phyloP scores from a whole-genome alignment of 257 asterid species.

The Paraleonurus japonicus region DNA sequence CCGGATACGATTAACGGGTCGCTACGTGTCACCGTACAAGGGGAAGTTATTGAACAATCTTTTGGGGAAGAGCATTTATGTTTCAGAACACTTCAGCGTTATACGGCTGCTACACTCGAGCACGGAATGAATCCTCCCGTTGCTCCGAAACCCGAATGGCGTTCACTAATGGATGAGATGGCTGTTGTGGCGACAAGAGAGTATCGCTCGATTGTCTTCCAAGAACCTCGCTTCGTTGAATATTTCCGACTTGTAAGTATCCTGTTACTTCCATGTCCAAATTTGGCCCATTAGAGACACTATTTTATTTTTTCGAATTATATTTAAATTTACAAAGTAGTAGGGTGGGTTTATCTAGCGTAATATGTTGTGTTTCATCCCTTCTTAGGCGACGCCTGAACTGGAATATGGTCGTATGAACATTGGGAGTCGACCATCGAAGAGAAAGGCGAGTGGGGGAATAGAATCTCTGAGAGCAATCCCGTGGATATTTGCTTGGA shows the following conservation, averaged over 20 bases:
- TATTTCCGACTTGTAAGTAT: conserved; percentile 79
- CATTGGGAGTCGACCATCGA: conserved; percentile 88
- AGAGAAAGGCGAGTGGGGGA: conserved; percentile 87
- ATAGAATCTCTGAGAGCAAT: conserved; percentile 87
- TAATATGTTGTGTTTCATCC: neutral
- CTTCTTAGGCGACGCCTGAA: conserved; percentile 81
- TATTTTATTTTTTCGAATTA: too few relatives aligned
- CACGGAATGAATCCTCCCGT: conserved; percentile 84
- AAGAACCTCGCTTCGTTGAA: conserved; percentile 82
- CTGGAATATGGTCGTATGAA: conserved; percentile 88
- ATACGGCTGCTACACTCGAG: conserved; percentile 87
- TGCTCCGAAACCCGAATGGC: conserved; percentile 89
- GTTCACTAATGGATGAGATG: conserved; percentile 79
- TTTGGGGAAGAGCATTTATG: conserved; percentile 88
- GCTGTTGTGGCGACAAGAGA: conserved; percentile 66
- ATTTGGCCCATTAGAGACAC: too few relatives aligned
- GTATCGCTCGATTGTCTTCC: conserved; percentile 73
- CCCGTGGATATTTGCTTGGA: conserved; percentile 96
- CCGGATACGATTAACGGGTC: conserved; percentile 82
- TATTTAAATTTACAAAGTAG: too few relatives aligned
- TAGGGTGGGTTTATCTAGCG: neutral
- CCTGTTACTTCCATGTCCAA: neutral
- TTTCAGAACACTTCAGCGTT: conserved; percentile 83
- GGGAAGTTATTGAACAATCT: conserved; percentile 82
- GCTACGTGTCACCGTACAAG: conserved; percentile 88